Evolutionary conservation across 352 stramenopile genomes (phyloP), one percentile per base, ranked within the genome.

Genomic region (Phytopythium mirpurense): DNA sequence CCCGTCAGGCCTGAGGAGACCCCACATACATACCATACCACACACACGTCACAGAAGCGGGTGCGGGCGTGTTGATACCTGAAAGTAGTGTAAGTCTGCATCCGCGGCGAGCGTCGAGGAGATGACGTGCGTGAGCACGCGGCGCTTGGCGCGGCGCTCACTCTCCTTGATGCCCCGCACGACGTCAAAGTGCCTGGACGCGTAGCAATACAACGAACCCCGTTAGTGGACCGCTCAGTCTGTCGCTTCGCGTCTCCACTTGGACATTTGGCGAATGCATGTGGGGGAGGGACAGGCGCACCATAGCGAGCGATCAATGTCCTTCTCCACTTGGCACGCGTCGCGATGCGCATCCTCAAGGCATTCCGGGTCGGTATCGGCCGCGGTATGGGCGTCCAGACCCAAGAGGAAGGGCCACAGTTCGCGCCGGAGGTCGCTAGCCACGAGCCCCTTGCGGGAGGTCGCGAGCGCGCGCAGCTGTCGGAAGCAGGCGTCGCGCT

Each of bases 261-360:
- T n/a, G n/a, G n/a, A n/a, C n/a, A n/a, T n/a, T n/a, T n/a, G n/a
- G n/a, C n/a, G n/a, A n/a, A n/a, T n/a, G n/a, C n/a, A n/a, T n/a
- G n/a, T n/a, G n/a, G n/a, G n/a, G n/a, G n/a, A n/a, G n/a, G n/a
- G n/a, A n/a, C n/a, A n/a, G n/a, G 42, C 62, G 26, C 15, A 75
- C 63, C 79, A 90, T 42, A 95, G 62, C 19, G 85, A 95, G 45
- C 85, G 81, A n/a, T 91, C 78, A 32, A 95, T 84, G 50, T 95
- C 85, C 51, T 91, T 91, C 36, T 88, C 72, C 31, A 95, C 68
- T 57, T 92, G 83, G 16, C 56, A 54, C 42, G 85, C 75, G 49
- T 95, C 85, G 11, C 72, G 71, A 47, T 93, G 81, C 8, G 31
- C 35, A 35, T 62, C 40, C 29, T 32, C 29, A 9, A 32, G 29